phyloP scores from a whole-genome alignment of 805 yeast species.

The Myxozyma lipomycoides region DNA sequence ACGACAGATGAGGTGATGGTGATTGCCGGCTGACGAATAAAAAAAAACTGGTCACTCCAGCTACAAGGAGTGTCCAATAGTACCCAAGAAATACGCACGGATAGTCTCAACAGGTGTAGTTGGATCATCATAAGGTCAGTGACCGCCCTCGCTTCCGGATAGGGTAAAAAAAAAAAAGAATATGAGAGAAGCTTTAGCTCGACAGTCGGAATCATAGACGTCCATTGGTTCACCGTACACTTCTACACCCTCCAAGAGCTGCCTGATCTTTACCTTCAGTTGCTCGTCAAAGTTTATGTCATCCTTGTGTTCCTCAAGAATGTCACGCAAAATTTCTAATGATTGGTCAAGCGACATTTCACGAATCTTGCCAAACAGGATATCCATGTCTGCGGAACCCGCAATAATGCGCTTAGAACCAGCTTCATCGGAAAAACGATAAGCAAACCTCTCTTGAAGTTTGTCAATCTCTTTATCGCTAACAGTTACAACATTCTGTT shows the following conservation, averaged over 20 bases:
- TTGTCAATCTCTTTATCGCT: neutral
- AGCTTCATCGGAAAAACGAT: conserved; percentile 1
- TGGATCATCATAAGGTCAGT: conserved; percentile 56
- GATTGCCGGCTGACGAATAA: conserved; percentile 54
- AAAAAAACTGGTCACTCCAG: conserved; percentile 55
- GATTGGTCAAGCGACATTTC: conserved; percentile 38
- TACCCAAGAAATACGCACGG: conserved; percentile 54
- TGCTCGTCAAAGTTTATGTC: conserved; percentile 16
- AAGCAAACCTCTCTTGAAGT: conserved; percentile 1
- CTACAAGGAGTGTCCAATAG: conserved; percentile 54
- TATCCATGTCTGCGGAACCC: conserved; percentile 55
- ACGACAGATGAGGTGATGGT: conserved; percentile 57
- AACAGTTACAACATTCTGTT: neutral
- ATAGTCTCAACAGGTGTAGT: conserved; percentile 48
- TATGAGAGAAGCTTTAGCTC: conserved; percentile 44
- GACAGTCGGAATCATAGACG: conserved; percentile 34
- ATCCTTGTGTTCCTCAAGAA: conserved; percentile 6
- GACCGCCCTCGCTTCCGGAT: conserved; percentile 62
- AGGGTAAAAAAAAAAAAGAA: conserved; percentile 51
- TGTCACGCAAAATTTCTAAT: conserved; percentile 26
- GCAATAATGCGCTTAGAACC: neutral
- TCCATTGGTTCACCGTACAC: neutral
- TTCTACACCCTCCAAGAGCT: conserved; percentile 3
- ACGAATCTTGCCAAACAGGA: conserved; percentile 31
- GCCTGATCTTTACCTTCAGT: conserved; percentile 4